These are phyloP conservation scores for Neonectria punicea DNA, from an alignment of 2,329 filamentous ascomycete species.

Conservation along the genomic window DNA sequence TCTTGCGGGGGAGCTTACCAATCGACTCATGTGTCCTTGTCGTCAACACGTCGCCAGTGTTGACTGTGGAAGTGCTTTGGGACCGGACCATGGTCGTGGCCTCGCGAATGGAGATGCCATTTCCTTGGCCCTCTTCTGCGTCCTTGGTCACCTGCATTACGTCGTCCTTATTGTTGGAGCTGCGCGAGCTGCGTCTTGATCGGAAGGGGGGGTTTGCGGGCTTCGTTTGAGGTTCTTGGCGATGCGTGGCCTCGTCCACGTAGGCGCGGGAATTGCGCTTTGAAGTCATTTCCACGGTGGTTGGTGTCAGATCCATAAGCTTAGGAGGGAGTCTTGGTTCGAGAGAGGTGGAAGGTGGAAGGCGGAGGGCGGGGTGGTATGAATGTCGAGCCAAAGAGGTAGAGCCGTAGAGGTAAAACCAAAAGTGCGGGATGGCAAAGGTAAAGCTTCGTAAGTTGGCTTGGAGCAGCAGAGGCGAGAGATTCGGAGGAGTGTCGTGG, in stretches of 20 bases:
- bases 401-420: conserved; percentile 3
- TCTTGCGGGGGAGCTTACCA: conserved; percentile 21
- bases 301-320: conserved; percentile 11
- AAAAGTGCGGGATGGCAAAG: not conserved
- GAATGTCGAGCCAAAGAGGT: conserved; percentile 1
- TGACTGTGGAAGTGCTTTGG: conserved; percentile 25
- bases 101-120: conserved; percentile 28
- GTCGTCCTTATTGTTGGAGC: conserved; percentile 44
- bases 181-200: conserved; percentile 45
- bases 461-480: no score
- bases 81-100: conserved; percentile 28
- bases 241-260: conserved; percentile 31
- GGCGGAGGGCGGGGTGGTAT: not conserved
- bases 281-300: conserved; percentile 31
- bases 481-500: no score
- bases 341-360: not conserved
- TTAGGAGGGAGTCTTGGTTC: not conserved
- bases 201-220: conserved; percentile 37
- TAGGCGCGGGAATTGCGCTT: conserved; percentile 38
- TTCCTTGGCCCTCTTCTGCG: conserved; percentile 39
- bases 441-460: conserved; percentile 1
- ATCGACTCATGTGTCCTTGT: conserved; percentile 33
- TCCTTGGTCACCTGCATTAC: conserved; percentile 34
- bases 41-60: conserved; percentile 27
- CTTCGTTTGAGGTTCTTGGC: conserved; percentile 24